Base-by-base conservation (phyloP, 2,329 filamentous ascomycete species). In the Calonectria fujianensis region DNA sequence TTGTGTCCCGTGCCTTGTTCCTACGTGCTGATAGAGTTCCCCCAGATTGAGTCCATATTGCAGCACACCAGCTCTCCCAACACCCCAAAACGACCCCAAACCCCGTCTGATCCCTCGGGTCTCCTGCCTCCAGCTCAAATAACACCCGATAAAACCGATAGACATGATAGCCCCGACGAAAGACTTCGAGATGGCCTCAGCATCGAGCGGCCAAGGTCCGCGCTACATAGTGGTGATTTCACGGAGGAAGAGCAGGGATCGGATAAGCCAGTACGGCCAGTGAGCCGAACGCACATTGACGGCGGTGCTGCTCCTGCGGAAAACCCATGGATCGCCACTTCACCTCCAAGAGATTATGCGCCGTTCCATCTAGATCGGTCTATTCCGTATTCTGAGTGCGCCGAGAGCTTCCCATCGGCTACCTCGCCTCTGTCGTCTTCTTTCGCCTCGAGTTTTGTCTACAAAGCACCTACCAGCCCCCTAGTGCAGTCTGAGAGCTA, bases 381-480 rank as follows among this genome's bases (percentile, higher is more conserved):
- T 27, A 79, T 81, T 0, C 77, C 82, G 4, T 77, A 82, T n/a
- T 76, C 79, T n/a, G 82, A 83, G 29, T 82, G 83, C 52, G 76
- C 77, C 18, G 84, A 85, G 41, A 85, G 84, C 13, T 86, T 86
- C 69, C 84, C 82, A 59, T 88, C 89, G 0, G 85, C 88, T 29
- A 86, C 89, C 24, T 93, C 93, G 10, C 93, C 92, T 1, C 82
- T 94, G 13, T 93, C 93, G 4, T 95, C 93, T 10, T 94, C 95
- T 1, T 89, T 94, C 18, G 93, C 94, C 0, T 94, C 93, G 2
- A 96, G 92, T 79, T 98, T 98, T 83, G 90, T 94, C 39, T 94
- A 98, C 75, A 94, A 96, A 85, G 92, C 95, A 3, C 96, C 97
- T 0, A 98, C 97, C 2, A 98, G 96, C 80, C 97, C 97, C 18